phyloP scores from a whole-genome alignment of 768 basidiomycete genomes.

The Pholiota molesta region DNA sequence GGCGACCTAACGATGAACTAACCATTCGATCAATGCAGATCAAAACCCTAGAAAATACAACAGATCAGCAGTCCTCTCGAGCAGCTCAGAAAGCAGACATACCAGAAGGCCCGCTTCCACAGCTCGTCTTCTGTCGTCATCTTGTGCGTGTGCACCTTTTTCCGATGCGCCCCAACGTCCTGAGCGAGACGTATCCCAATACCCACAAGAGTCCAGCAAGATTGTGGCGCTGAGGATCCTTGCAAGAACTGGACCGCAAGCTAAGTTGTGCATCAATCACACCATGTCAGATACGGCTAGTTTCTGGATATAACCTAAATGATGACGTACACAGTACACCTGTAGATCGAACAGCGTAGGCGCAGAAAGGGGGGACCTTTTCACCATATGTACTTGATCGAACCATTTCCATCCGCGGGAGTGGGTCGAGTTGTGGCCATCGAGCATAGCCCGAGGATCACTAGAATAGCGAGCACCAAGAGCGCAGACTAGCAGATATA shows the following conservation, averaged over 20 bases:
- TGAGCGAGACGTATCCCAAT: constrained; percentile 75
- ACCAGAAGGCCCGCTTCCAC: constrained; percentile 77
- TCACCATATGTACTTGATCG: constrained; percentile 67
- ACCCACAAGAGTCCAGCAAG: constrained; percentile 71
- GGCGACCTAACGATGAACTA: constrained; percentile 65
- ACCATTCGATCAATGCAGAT: constrained; percentile 54
- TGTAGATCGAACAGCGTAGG: constrained; percentile 79
- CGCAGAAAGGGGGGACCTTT: constrained; percentile 62
- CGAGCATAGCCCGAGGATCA: constrained; percentile 56
- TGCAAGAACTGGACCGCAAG: constrained; percentile 56
- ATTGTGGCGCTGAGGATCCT: constrained; percentile 62
- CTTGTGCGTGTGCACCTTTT: constrained; percentile 34
- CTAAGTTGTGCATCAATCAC: constrained; percentile 29
- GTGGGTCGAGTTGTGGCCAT: constrained; percentile 39
- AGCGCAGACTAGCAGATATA: constrained; percentile 74
- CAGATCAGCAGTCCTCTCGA: not conserved
- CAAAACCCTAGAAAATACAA: constrained; percentile 44
- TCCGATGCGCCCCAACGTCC: constrained; percentile 75
- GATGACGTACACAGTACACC: constrained; percentile 51
- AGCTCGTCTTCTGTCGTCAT: constrained; percentile 66
- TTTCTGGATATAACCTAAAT: not conserved
- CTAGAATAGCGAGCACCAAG: constrained; percentile 60
- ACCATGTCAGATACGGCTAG: no score
- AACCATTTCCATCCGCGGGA: constrained; percentile 70
- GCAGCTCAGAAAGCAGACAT: constrained; percentile 2